Conservation (phyloP, 2,329 filamentous ascomycete species). For the Fusarium dimerum region DNA sequence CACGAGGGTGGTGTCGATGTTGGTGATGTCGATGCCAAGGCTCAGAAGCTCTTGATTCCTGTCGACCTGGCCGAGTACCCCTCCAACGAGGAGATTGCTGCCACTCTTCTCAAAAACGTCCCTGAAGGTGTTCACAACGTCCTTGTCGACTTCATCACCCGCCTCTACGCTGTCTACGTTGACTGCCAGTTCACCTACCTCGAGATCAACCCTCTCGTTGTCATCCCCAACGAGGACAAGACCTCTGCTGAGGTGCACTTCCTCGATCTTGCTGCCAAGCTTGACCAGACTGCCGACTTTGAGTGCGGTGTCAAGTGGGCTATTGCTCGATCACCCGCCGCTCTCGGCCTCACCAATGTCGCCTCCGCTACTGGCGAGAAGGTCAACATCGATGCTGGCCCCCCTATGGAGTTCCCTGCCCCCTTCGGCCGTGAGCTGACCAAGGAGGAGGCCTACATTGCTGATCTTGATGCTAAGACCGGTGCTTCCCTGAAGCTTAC, state of each 20-base stretch:
- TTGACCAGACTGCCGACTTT: constrained; percentile 98
- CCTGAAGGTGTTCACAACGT: constrained; percentile 96
- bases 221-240: constrained; percentile 89
- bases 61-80: constrained; percentile 94
- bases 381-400: constrained; percentile 92
- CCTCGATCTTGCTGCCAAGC: constrained; percentile 96
- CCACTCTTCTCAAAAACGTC: constrained; percentile 84
- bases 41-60: constrained; percentile 96
- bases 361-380: constrained; percentile 66
- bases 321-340: constrained; percentile 85
- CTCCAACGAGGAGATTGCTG: constrained; percentile 91
- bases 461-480: constrained; percentile 98
- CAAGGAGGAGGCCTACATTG: constrained; percentile 99
- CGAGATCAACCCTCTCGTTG: constrained; percentile 98
- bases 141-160: constrained; percentile 97
- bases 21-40: constrained; percentile 97
- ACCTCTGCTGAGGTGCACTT: constrained; percentile 97
- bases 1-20: constrained; percentile 99
- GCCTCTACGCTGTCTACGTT: constrained; percentile 97
- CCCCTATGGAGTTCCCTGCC: constrained; percentile 98
- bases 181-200: constrained; percentile 99
- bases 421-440: constrained; percentile 97
- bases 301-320: constrained; percentile 99
- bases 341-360: constrained; percentile 77
- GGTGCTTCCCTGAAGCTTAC: constrained; percentile 98